Conservation (phyloP, 129 eudicot species). For the Calendula officinalis region DNA sequence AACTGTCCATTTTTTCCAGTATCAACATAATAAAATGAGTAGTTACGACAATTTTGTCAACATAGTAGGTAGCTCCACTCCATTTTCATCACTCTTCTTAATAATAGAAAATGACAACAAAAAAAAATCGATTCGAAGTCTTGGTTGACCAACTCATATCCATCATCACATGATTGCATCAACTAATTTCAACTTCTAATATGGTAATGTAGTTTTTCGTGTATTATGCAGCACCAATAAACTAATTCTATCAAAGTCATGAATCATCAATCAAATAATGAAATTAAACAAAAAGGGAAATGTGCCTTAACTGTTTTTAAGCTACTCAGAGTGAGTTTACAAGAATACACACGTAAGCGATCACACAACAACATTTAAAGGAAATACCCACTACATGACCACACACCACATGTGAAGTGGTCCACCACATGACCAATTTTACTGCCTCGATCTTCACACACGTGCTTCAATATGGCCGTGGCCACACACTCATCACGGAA, state of each 20-base stretch:
- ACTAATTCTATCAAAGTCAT: conserved; percentile 3
- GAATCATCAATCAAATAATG: neutral
- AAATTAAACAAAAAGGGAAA: neutral
- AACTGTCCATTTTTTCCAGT: neutral
- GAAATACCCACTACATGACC: no score
- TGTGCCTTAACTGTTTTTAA: neutral
- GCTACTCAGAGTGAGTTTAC: no score
- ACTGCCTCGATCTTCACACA: no score
- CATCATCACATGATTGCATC: conserved; percentile 18
- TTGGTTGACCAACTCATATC: conserved; percentile 32
- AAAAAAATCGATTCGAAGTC: neutral
- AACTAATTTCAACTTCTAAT: conserved; percentile 5
- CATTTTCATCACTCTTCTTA: conserved; percentile 7
- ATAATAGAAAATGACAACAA: neutral
- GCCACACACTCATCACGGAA: no score
- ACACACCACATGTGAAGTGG: no score
- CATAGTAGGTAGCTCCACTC: conserved; percentile 44
- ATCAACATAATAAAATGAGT: neutral
- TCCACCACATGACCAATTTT: no score
- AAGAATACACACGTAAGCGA: no score
- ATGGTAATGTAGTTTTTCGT: neutral
- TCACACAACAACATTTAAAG: no score
- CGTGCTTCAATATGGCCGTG: no score
- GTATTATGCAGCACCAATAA: neutral
- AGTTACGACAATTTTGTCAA: conserved; percentile 29